Evolutionary conservation across 129 eudicot genomes (phyloP).

Genomic region (Kitagawia praeruptora): DNA sequence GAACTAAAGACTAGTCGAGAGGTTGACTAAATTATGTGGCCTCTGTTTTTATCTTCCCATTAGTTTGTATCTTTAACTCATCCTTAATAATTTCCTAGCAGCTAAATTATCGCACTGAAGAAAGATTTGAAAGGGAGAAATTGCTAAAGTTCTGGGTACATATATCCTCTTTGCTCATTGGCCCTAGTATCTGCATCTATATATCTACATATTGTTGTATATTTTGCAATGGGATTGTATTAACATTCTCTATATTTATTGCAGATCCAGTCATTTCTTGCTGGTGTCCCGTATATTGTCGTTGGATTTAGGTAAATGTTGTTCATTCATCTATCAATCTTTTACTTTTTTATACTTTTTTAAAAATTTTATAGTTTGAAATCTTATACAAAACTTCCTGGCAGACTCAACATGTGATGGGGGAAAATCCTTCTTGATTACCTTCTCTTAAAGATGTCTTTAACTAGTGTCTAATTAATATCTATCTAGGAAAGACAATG

Average conservation of each 20-base stretch:
- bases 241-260: constrained; percentile 6
- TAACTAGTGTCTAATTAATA: not conserved
- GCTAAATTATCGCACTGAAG: constrained; percentile 89
- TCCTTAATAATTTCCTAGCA: constrained; percentile 21
- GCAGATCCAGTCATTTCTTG: constrained; percentile 98
- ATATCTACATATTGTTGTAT: not conserved
- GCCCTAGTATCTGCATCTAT: too few species aligned
- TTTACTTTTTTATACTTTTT: too few species aligned
- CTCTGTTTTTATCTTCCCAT: constrained; percentile 13
- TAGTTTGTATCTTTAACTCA: not conserved
- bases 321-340: not conserved
- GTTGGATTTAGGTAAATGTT: constrained; percentile 77
- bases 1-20: constrained; percentile 95
- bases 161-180: not conserved
- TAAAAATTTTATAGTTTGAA: too few species aligned
- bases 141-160: constrained; percentile 95
- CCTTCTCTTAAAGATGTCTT: too few species aligned
- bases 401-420: too few species aligned
- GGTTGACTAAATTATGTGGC: constrained; percentile 26
- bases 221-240: not conserved
- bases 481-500: not conserved
- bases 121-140: constrained; percentile 94
- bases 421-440: not conserved
- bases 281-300: constrained; percentile 93
- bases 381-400: not conserved